Percentiles rank a stretch among this genome's conserved stretches.
These are phyloP conservation scores for Ustulina deusta DNA, from an alignment of 2,329 filamentous ascomycete species.

Conservation along the genomic window DNA sequence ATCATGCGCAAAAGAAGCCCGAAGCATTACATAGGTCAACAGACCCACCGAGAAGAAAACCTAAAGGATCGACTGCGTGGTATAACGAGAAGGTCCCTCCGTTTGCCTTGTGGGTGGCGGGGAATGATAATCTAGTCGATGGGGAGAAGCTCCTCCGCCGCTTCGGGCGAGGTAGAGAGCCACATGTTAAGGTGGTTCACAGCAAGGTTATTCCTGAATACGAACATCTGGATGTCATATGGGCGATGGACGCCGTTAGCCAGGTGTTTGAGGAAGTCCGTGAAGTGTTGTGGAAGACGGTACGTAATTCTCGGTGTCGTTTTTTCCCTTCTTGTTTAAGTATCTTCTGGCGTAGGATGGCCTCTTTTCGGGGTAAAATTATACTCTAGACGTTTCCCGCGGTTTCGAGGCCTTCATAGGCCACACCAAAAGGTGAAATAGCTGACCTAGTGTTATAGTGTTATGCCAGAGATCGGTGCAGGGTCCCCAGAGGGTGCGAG, in stretches of 20 bases:
- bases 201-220: conserved; percentile 86
- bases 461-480: conserved; percentile 66
- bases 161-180: conserved; percentile 82
- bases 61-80: conserved; percentile 75
- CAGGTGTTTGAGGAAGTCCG: conserved; percentile 84
- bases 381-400: neutral
- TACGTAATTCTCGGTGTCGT: neutral
- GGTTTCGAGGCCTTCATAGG: neutral
- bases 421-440: neutral
- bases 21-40: conserved; percentile 38
- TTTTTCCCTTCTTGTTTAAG: neutral
- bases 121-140: conserved; percentile 86
- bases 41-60: conserved; percentile 53
- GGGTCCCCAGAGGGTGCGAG: conserved; percentile 74
- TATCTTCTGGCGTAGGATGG: neutral
- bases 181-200: conserved; percentile 83
- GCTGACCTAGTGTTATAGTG: conserved; percentile 48
- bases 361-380: too few relatives aligned
- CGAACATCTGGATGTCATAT: conserved; percentile 94
- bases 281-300: conserved; percentile 85
- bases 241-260: conserved; percentile 89
- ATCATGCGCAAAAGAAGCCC: conserved; percentile 35
- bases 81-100: conserved; percentile 84
- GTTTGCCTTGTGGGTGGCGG: conserved; percentile 89
- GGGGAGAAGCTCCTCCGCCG: conserved; percentile 78